A percentile compares a stretch with the other conserved stretches of the same genome.
Evolutionary conservation across 768 basidiomycete genomes (phyloP).

Genomic region (Tylopilus felleus): DNA sequence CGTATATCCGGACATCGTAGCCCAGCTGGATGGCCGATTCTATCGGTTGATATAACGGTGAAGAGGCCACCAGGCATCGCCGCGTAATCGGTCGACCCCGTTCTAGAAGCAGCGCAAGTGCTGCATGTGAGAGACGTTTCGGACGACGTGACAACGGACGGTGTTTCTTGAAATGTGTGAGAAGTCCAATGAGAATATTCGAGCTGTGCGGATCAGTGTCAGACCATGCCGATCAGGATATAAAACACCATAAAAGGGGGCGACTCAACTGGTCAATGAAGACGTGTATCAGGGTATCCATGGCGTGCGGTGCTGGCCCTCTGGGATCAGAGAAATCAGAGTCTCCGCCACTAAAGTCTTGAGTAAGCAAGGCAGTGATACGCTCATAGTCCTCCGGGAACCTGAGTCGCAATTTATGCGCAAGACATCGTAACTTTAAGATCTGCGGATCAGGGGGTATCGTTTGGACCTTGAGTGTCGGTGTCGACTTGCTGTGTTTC

Average conservation of each 20-base stretch:
- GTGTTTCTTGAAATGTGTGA: conserved; percentile 64
- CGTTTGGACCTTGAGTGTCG: conserved; percentile 38
- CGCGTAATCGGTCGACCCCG: conserved; percentile 73
- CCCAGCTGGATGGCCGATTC: conserved; percentile 67
- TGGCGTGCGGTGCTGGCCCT: conserved; percentile 31
- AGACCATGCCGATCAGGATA: neutral
- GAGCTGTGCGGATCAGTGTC: conserved; percentile 48
- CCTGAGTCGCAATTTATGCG: conserved; percentile 51
- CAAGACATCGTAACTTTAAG: conserved; percentile 50
- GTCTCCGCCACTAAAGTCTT: conserved; percentile 34
- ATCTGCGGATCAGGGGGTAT: conserved; percentile 46
- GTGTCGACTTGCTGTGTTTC: conserved; percentile 47
- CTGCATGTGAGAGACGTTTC: conserved; percentile 70
- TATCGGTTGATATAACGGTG: conserved; percentile 82
- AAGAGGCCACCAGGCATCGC: conserved; percentile 76
- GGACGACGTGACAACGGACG: conserved; percentile 36
- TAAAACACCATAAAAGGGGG: neutral
- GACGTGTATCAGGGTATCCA: conserved; percentile 37
- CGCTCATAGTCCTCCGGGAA: conserved; percentile 51
- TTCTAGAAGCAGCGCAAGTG: conserved; percentile 75
- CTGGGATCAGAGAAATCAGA: conserved; percentile 35
- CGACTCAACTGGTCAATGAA: conserved; percentile 45
- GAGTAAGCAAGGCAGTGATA: conserved; percentile 31
- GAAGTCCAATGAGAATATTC: conserved; percentile 81
- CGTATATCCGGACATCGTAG: conserved; percentile 69